These are phyloP conservation scores for Podaxis carcinomalis DNA, from an alignment of 768 basidiomycete genomes.

Conservation along the genomic window DNA sequence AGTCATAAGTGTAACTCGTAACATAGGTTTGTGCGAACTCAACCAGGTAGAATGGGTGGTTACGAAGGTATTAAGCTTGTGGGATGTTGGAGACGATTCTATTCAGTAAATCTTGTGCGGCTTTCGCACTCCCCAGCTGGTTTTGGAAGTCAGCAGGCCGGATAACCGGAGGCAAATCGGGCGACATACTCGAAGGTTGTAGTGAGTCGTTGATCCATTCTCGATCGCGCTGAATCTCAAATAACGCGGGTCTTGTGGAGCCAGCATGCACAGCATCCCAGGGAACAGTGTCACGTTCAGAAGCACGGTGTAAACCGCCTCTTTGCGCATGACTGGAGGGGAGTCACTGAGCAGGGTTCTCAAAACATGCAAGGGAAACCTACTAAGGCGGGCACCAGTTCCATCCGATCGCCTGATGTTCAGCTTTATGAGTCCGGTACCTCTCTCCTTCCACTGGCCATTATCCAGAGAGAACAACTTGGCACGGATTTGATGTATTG, in stretches of 20 bases:
- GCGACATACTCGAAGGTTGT: conserved; percentile 65
- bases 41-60: not conserved
- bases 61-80: conserved; percentile 20
- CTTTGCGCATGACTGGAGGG: conserved; percentile 75
- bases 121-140: conserved; percentile 66
- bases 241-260: conserved; percentile 72
- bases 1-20: conserved; percentile 9
- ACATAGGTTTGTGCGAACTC: conserved; percentile 4
- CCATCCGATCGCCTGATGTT: conserved; percentile 66
- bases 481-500: conserved; percentile 70
- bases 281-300: conserved; percentile 73
- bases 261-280: conserved; percentile 70
- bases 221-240: conserved; percentile 73
- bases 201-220: conserved; percentile 55
- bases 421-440: conserved; percentile 65
- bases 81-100: conserved; percentile 49
- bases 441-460: conserved; percentile 75
- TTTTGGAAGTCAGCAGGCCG: not conserved
- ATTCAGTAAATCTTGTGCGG: conserved; percentile 65
- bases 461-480: conserved; percentile 63
- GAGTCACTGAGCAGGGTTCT: conserved; percentile 4
- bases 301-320: conserved; percentile 71
- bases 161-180: conserved; percentile 12
- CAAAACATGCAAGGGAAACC: conserved; percentile 16
- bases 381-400: conserved; percentile 66